These are phyloP conservation scores for Aspergillus sp. DNA, from an alignment of 2,329 filamentous ascomycete genomes.

Conservation along the genomic window DNA sequence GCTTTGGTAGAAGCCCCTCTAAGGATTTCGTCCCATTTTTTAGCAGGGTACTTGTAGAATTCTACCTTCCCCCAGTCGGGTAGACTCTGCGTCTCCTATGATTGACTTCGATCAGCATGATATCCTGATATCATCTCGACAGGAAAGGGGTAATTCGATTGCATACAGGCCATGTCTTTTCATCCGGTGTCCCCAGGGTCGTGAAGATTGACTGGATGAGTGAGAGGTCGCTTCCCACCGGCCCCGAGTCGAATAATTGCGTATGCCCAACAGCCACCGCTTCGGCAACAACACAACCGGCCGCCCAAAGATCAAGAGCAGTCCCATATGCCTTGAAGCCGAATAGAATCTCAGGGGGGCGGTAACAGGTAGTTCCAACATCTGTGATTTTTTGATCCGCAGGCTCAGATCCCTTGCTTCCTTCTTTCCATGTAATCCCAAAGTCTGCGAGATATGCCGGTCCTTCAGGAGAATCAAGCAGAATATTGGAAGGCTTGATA, in stretches of 20 bases:
- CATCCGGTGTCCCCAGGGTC: slow-evolving; percentile 81
- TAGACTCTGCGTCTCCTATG: slow-evolving; percentile 52
- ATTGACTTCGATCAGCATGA: neutral
- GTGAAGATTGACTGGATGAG: slow-evolving; percentile 91
- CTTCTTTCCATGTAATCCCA: slow-evolving; percentile 81
- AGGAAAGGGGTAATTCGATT: neutral
- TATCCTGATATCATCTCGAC: neutral
- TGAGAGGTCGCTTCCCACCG: slow-evolving; percentile 87
- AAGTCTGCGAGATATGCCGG: slow-evolving; percentile 87
- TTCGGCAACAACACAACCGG: slow-evolving; percentile 82
- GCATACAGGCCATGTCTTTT: slow-evolving; percentile 76
- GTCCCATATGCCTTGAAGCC: slow-evolving; percentile 72
- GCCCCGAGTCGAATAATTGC: slow-evolving; percentile 81
- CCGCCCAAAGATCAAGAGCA: slow-evolving; percentile 84
- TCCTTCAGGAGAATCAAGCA: slow-evolving; percentile 67
- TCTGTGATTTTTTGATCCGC: slow-evolving; percentile 76
- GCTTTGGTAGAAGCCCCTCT: slow-evolving; percentile 60
- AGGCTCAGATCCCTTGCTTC: slow-evolving; percentile 61
- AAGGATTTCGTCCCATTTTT: slow-evolving; percentile 70
- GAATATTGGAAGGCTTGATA: slow-evolving; percentile 87
- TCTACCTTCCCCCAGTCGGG: slow-evolving; percentile 85
- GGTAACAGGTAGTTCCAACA: slow-evolving; percentile 88
- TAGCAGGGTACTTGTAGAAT: slow-evolving; percentile 72
- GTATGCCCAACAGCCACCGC: slow-evolving; percentile 57
- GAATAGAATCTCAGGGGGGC: slow-evolving; percentile 87